These are phyloP conservation scores for Termitomyces eurrhizus DNA, from an alignment of 768 basidiomycete species.

Conservation along the genomic window DNA sequence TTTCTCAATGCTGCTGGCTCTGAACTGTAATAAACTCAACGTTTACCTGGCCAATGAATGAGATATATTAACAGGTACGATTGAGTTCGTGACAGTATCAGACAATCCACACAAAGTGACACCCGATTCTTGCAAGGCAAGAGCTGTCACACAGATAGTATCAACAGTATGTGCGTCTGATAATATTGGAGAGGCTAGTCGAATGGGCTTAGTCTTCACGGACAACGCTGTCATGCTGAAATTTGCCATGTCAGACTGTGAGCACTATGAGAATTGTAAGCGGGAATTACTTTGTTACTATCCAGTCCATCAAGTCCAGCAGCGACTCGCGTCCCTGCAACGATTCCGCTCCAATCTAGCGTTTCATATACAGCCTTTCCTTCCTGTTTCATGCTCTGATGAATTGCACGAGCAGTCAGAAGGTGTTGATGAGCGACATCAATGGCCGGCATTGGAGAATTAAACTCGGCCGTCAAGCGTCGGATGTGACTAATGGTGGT, in stretches of 20 bases:
- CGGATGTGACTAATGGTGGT: conserved; percentile 55
- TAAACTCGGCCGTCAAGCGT: conserved; percentile 57
- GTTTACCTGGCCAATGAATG: conserved; percentile 39
- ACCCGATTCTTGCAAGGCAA: not conserved
- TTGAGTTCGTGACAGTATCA: not conserved
- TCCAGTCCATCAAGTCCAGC: conserved; percentile 58
- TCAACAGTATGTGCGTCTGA: not conserved
- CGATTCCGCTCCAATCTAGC: conserved; percentile 81
- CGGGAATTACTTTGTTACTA: conserved; percentile 27
- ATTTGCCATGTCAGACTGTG: not conserved
- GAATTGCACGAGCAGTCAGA: conserved; percentile 73
- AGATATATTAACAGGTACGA: conserved; percentile 32
- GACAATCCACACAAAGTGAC: not conserved
- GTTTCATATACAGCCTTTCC: conserved; percentile 45
- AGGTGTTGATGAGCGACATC: conserved; percentile 76
- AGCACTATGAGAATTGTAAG: not conserved
- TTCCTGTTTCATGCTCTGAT: conserved; percentile 43
- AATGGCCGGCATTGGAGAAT: conserved; percentile 67
- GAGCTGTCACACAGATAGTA: not conserved
- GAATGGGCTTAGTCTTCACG: conserved; percentile 14
- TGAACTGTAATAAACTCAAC: conserved; percentile 37
- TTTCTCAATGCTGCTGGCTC: conserved; percentile 41
- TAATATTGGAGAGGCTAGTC: not conserved
- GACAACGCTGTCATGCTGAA: conserved; percentile 19
- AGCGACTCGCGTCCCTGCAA: conserved; percentile 73